A percentile compares a stretch with the other conserved stretches of the same genome.
Evolutionary conservation across 164 flowering plant species (phyloP).

Genomic region (Paratinospora sagittata): DNA sequence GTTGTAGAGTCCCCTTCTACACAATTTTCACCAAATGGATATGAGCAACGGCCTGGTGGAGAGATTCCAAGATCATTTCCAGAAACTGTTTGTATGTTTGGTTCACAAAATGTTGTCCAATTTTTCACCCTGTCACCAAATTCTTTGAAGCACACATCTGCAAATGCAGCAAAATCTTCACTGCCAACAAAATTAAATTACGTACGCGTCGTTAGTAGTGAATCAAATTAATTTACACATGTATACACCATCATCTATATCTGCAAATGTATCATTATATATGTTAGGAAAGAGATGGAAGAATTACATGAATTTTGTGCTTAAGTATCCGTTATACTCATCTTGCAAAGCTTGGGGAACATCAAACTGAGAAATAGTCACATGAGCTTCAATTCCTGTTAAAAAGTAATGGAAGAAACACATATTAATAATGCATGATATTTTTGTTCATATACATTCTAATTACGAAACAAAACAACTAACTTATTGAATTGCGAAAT

Average conservation of each 20-base stretch:
- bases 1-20: slow-evolving; percentile 10
- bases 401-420: background rate
- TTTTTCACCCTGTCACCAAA: slow-evolving; percentile 17
- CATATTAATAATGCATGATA: too few relatives aligned
- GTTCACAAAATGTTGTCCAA: slow-evolving; percentile 18
- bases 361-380: slow-evolving; percentile 21
- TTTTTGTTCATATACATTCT: too few relatives aligned
- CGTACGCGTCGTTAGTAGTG: too few relatives aligned
- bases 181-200: slow-evolving; percentile 7
- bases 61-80: slow-evolving; percentile 4
- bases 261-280: background rate
- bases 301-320: slow-evolving; percentile 21
- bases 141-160: slow-evolving; percentile 18
- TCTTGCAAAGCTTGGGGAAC: slow-evolving; percentile 23
- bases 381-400: slow-evolving; percentile 21
- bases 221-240: background rate
- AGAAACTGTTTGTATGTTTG: background rate
- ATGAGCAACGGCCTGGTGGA: slow-evolving; percentile 17
- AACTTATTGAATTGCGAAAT: too few relatives aligned
- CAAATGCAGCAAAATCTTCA: slow-evolving; percentile 13
- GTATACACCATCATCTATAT: too few relatives aligned
- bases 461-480: too few relatives aligned
- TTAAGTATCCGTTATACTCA: slow-evolving; percentile 17
- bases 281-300: background rate
- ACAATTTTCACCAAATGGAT: slow-evolving; percentile 16